A percentile compares a stretch with the other conserved stretches of the same genome.
These are phyloP conservation scores for Thalassiosira hispida DNA, from an alignment of 352 stramenopile genomes.

Conservation along the genomic window DNA sequence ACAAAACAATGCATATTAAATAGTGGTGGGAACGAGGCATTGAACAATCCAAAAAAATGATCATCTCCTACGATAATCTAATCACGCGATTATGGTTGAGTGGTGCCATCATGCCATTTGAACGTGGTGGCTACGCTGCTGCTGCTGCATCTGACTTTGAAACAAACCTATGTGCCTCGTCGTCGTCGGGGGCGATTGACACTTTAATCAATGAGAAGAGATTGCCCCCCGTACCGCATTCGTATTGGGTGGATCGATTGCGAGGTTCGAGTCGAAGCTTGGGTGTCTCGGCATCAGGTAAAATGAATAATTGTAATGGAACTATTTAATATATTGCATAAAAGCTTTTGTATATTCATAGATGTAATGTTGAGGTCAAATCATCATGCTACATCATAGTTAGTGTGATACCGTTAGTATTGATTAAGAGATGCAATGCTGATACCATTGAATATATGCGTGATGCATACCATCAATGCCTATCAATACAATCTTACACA, in stretches of 20 bases:
- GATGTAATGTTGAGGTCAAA: too few species aligned
- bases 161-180: not conserved
- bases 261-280: too few species aligned
- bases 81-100: slow-evolving; percentile 77
- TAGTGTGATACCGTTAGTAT: too few species aligned
- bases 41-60: slow-evolving; percentile 77
- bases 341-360: too few species aligned
- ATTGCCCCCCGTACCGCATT: slow-evolving; percentile 77
- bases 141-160: not conserved
- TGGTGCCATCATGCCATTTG: slow-evolving; percentile 73
- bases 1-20: not conserved
- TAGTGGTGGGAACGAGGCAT: slow-evolving; percentile 80
- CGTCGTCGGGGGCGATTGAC: slow-evolving; percentile 36
- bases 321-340: too few species aligned
- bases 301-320: too few species aligned
- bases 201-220: slow-evolving; percentile 68
- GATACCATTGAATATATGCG: too few species aligned
- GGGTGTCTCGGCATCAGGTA: too few species aligned
- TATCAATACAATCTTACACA: too few species aligned
- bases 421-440: too few species aligned
- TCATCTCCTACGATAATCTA: slow-evolving; percentile 83
- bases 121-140: slow-evolving; percentile 27
- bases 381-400: too few species aligned
- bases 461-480: too few species aligned
- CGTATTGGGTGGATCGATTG: slow-evolving; percentile 76